These are phyloP conservation scores for Allodekkera sacchari DNA, from an alignment of 805 yeast genomes.

Conservation along the genomic window DNA sequence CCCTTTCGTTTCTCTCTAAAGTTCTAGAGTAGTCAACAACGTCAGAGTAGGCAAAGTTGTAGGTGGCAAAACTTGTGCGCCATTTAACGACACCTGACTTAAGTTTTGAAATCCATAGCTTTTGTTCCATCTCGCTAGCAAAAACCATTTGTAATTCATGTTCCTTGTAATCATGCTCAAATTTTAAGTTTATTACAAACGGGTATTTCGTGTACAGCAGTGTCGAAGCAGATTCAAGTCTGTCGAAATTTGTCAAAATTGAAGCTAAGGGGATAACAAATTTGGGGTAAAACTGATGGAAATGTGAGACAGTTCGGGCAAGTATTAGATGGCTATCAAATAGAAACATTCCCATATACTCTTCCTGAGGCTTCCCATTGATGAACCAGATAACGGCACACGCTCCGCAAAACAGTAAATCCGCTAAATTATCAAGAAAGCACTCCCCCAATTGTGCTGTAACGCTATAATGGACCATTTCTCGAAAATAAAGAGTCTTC, in stretches of 20 bases:
- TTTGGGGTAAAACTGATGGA: constrained; percentile 24
- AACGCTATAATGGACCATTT: constrained; percentile 8
- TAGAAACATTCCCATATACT: constrained; percentile 29
- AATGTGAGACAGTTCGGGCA: constrained; percentile 19
- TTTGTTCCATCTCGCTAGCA: constrained; percentile 25
- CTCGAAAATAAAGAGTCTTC: constrained; percentile 11
- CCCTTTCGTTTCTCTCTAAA: background rate
- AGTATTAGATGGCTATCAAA: constrained; percentile 45
- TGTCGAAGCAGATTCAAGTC: constrained; percentile 17
- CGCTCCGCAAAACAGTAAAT: constrained; percentile 35
- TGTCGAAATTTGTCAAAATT: constrained; percentile 12
- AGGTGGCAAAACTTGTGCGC: constrained; percentile 25
- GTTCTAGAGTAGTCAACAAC: constrained; percentile 8
- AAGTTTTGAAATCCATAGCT: constrained; percentile 32
- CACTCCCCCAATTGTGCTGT: constrained; percentile 12
- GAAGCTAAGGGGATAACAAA: constrained; percentile 42
- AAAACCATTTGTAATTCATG: constrained; percentile 38
- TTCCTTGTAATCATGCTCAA: constrained; percentile 33
- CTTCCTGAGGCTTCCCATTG: constrained; percentile 8
- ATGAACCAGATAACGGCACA: constrained; percentile 32
- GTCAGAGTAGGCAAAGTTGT: constrained; percentile 21
- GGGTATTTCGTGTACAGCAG: constrained; percentile 23
- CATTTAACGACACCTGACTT: constrained; percentile 5
- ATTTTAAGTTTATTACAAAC: constrained; percentile 33
- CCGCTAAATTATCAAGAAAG: constrained; percentile 40